phyloP scores from a whole-genome alignment of 768 basidiomycete genomes.

The Thelephora ganbajun region DNA sequence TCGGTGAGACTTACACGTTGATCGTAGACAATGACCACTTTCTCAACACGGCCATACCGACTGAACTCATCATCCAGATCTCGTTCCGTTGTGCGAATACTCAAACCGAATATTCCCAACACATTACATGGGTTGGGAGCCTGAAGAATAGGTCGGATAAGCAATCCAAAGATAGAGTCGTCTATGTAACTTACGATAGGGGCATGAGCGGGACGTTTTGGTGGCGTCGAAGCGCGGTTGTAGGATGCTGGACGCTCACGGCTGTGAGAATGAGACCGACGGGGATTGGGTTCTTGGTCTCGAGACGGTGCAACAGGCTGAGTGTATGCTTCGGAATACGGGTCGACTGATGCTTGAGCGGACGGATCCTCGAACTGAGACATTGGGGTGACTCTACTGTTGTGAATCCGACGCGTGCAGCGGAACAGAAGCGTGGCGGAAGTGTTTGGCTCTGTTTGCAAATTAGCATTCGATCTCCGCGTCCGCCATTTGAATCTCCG shows the following conservation, averaged over 20 bases:
- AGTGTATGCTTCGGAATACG: slow-evolving; percentile 1
- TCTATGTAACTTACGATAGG: slow-evolving; percentile 44
- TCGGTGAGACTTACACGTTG: slow-evolving; percentile 65
- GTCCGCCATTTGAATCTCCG: no score
- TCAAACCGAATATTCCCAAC: slow-evolving; percentile 95
- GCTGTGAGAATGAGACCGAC: background rate
- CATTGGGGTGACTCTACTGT: slow-evolving; percentile 31
- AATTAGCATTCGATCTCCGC: no score
- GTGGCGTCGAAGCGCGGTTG: slow-evolving; percentile 30
- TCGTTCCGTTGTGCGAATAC: slow-evolving; percentile 86
- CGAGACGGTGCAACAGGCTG: background rate
- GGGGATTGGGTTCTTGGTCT: background rate
- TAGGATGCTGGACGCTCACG: slow-evolving; percentile 31
- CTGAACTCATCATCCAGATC: slow-evolving; percentile 92
- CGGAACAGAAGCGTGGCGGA: slow-evolving; percentile 27
- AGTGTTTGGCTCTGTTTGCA: slow-evolving; percentile 28
- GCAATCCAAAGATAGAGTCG: slow-evolving; percentile 6
- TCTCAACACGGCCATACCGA: slow-evolving; percentile 81
- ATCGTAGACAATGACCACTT: slow-evolving; percentile 94
- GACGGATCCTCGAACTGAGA: slow-evolving; percentile 73
- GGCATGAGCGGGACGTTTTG: slow-evolving; percentile 54
- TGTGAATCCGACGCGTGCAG: background rate
- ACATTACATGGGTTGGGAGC: slow-evolving; percentile 81
- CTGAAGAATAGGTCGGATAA: slow-evolving; percentile 47
- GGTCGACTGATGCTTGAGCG: slow-evolving; percentile 41